These are phyloP conservation scores for Kazachstania sp. DNA, from an alignment of 1,139 yeast species.

Conservation along the genomic window DNA sequence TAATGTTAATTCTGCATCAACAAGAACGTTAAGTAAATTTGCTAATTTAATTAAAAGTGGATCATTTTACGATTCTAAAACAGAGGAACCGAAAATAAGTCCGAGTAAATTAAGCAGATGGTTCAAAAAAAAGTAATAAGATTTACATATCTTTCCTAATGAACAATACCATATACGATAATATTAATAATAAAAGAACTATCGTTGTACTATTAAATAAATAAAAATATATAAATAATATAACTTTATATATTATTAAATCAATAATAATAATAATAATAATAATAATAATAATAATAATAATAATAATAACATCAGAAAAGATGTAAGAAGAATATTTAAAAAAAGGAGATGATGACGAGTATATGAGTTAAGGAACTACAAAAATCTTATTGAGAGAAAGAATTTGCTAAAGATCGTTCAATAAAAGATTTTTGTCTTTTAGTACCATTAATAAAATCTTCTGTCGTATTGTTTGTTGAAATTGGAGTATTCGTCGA, in stretches of 20 bases:
- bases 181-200: background rate
- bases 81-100: background rate
- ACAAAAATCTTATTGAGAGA: conserved; percentile 1
- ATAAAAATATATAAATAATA: background rate
- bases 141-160: too few species aligned
- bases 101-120: conserved; percentile 5
- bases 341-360: background rate
- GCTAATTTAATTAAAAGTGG: conserved; percentile 3
- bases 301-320: too few species aligned
- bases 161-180: background rate
- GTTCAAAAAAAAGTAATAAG: conserved; percentile 6
- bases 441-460: background rate
- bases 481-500: background rate
- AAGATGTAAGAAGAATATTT: background rate
- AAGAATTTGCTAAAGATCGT: conserved; percentile 6
- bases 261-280: background rate
- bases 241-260: background rate
- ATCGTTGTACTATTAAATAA: conserved; percentile 1
- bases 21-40: conserved; percentile 1
- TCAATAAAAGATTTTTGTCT: conserved; percentile 8
- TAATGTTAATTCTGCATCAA: background rate
- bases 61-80: background rate
- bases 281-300: too few species aligned
- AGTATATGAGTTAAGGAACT: background rate
- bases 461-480: background rate